Evolutionary conservation across 148 eudicot genomes (phyloP).

Genomic region (Drosera capensis): DNA sequence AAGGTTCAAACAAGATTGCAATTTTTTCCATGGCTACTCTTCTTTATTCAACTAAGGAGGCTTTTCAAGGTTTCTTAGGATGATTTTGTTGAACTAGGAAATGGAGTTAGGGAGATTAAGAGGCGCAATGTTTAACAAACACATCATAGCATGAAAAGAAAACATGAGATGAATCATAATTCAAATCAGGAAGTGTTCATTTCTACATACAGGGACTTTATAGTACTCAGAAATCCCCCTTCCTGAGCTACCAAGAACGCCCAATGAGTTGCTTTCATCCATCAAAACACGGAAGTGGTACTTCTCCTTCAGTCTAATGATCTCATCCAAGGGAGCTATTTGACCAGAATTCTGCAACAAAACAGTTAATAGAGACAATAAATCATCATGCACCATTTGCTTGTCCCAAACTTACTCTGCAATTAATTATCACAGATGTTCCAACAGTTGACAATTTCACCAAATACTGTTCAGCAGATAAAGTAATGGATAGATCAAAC

Average conservation of each 20-base stretch:
- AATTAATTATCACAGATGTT: neutral
- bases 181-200: constrained; percentile 1
- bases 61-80: too few relatives aligned
- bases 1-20: too few relatives aligned
- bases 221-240: constrained; percentile 83
- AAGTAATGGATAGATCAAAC: too few relatives aligned
- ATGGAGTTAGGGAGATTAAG: too few relatives aligned
- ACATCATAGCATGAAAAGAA: too few relatives aligned
- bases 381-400: neutral
- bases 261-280: constrained; percentile 93
- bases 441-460: too few relatives aligned
- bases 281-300: constrained; percentile 70
- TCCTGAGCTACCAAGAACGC: constrained; percentile 79
- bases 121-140: too few relatives aligned
- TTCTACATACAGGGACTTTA: constrained; percentile 57
- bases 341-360: constrained; percentile 82
- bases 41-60: too few relatives aligned
- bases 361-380: neutral
- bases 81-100: too few relatives aligned
- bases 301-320: constrained; percentile 73
- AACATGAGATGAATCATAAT: neutral
- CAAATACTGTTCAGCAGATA: too few relatives aligned
- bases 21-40: too few relatives aligned
- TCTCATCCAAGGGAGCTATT: constrained; percentile 88
- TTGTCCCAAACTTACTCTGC: neutral